A percentile compares a stretch with the other conserved stretches of the same genome.
These are phyloP conservation scores for Penicillium diatomitis DNA, from an alignment of 495 filamentous ascomycete species.

Conservation along the genomic window DNA sequence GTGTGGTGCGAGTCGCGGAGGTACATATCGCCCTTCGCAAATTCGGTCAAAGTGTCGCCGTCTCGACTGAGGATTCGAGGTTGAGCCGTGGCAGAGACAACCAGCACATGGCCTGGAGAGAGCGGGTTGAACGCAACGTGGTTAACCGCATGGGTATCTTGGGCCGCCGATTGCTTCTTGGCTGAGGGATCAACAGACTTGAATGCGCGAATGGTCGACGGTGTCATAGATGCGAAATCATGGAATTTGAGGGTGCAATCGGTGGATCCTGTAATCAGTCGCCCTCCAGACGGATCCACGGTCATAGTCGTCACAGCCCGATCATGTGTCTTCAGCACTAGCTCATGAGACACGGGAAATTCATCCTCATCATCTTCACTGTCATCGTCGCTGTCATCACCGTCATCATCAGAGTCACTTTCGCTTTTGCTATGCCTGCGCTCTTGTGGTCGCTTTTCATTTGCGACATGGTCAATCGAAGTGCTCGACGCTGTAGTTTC, in stretches of 20 bases:
- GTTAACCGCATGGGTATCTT: slow-evolving; percentile 82
- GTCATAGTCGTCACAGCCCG: slow-evolving; percentile 75
- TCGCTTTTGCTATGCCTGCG: slow-evolving; percentile 24
- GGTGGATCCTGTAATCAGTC: slow-evolving; percentile 78
- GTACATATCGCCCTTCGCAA: slow-evolving; percentile 97
- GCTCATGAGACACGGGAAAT: slow-evolving; percentile 87
- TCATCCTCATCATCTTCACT: slow-evolving; percentile 75
- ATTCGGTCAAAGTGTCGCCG: slow-evolving; percentile 75
- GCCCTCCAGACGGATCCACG: slow-evolving; percentile 74
- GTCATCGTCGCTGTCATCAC: slow-evolving; percentile 49
- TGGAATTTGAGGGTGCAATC: slow-evolving; percentile 89
- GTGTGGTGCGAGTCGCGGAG: slow-evolving; percentile 92
- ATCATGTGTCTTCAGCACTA: slow-evolving; percentile 86
- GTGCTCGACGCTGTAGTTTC: slow-evolving; percentile 15
- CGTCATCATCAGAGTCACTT: slow-evolving; percentile 30
- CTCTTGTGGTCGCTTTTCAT: slow-evolving; percentile 17
- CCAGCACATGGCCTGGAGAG: slow-evolving; percentile 72
- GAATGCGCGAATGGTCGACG: slow-evolving; percentile 87
- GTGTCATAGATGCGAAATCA: slow-evolving; percentile 93
- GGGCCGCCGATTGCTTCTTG: slow-evolving; percentile 58
- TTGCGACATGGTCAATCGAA: slow-evolving; percentile 7
- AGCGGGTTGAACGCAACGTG: slow-evolving; percentile 78
- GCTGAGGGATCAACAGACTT: slow-evolving; percentile 80
- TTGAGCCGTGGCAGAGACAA: slow-evolving; percentile 78
- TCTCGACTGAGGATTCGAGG: slow-evolving; percentile 83